Conservation (phyloP, 2,329 filamentous ascomycete genomes). For the Dactylellina sp. region DNA sequence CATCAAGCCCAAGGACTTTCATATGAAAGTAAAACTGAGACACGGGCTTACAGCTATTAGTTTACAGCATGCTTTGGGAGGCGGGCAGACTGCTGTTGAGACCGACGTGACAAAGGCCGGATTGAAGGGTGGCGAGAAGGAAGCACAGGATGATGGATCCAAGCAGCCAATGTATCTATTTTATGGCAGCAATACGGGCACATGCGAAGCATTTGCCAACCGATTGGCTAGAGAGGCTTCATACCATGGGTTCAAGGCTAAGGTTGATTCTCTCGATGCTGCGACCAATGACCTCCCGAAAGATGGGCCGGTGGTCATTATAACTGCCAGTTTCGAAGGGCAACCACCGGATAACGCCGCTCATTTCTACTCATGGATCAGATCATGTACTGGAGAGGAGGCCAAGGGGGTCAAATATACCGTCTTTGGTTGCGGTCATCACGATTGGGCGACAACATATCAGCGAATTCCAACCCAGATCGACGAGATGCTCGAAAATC, state of each 20-base stretch:
- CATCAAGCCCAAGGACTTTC: slow-evolving; percentile 74
- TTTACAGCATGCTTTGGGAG: slow-evolving; percentile 63
- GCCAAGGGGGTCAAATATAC: slow-evolving; percentile 73
- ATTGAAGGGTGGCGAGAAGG: slow-evolving; percentile 47
- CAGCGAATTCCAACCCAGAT: slow-evolving; percentile 75
- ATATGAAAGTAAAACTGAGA: slow-evolving; percentile 71
- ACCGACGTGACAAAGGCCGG: slow-evolving; percentile 37
- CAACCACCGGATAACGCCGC: slow-evolving; percentile 78
- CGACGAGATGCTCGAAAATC: slow-evolving; percentile 68
- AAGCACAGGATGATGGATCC: slow-evolving; percentile 51
- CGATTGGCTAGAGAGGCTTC: slow-evolving; percentile 72
- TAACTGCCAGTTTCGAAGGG: slow-evolving; percentile 80
- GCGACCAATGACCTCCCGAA: slow-evolving; percentile 72
- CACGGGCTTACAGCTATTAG: slow-evolving; percentile 66
- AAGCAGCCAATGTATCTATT: slow-evolving; percentile 72
- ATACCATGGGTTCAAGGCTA: slow-evolving; percentile 71
- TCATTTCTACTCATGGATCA: slow-evolving; percentile 76
- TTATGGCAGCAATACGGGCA: slow-evolving; percentile 80
- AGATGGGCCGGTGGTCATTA: slow-evolving; percentile 71
- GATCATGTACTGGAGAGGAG: slow-evolving; percentile 67
- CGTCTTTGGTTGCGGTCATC: slow-evolving; percentile 75
- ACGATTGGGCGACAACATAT: slow-evolving; percentile 73
- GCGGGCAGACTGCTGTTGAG: slow-evolving; percentile 14
- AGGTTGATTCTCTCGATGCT: slow-evolving; percentile 71
- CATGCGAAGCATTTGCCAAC: slow-evolving; percentile 77